Evolutionary conservation across 192 early-diverging fungal genomes (phyloP).

Genomic region (Backusella mclennaniae): DNA sequence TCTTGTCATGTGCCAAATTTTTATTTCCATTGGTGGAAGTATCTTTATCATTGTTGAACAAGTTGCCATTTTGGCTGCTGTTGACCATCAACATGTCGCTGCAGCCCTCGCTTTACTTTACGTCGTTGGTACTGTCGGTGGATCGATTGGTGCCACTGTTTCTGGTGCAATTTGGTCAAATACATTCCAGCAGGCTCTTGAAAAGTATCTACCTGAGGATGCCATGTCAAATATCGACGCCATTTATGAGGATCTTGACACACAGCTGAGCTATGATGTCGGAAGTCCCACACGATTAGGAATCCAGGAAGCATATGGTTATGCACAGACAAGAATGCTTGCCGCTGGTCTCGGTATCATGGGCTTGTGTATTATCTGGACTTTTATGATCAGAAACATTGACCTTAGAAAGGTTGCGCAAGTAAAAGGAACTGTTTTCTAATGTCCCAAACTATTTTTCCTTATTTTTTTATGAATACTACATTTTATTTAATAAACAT

Average conservation of each 20-base stretch:
- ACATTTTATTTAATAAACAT: neutral
- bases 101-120: neutral
- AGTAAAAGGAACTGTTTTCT: neutral
- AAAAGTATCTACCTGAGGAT: neutral
- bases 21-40: conserved; percentile 14
- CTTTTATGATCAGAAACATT: neutral
- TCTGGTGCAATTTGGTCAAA: conserved; percentile 13
- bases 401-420: neutral
- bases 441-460: neutral
- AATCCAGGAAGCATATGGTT: conserved; percentile 9
- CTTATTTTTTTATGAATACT: neutral
- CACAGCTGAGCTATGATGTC: conserved; percentile 4
- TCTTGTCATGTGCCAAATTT: conserved; percentile 5
- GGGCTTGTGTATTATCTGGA: neutral
- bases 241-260: conserved; percentile 8
- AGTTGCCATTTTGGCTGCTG: conserved; percentile 10
- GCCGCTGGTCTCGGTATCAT: neutral
- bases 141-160: neutral
- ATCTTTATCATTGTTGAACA: conserved; percentile 9
- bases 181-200: conserved; percentile 1
- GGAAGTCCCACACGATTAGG: neutral
- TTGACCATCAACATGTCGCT: conserved; percentile 7
- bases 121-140: neutral
- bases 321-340: neutral
- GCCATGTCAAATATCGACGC: neutral